Evolutionary conservation across 441 rosid species (phyloP), one percentile per base, ranked within the genome.

Genomic region (Jatropha multifida): DNA sequence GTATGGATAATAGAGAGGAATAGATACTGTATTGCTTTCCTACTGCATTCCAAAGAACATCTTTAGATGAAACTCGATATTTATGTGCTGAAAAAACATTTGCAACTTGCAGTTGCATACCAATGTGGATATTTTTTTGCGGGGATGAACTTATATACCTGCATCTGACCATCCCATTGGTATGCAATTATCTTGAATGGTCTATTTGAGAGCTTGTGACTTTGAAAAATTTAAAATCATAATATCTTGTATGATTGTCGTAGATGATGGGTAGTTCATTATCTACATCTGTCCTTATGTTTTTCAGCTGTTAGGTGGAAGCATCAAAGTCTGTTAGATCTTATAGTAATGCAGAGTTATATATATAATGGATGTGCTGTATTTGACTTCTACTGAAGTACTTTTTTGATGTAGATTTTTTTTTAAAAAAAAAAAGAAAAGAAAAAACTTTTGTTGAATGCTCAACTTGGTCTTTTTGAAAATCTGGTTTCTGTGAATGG

Each of bases 11-110:
- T 14, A 74, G 81, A 71, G 84, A 79, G 74, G 72, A 77, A 68
- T 81, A 73, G 61, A 71, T 77, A 20, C 32, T 72, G 54, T 69
- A 26, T 79, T 76, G 26, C 76, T 79, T 79, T 74, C 67, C 59
- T 79, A 75, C 60, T 79, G 83, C 87, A 65, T 78, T 75, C 71
- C 74, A 79, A 72, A 69, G 78, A 84, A 82, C 74, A 51, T 72
- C 58, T 64, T 62, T 73, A 46, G 72, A 66, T 79, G 69, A 71
- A 64, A 59, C 79, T 84, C 72, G 71, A 54, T 77, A 74, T 85
- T 69, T 69, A 69, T 83, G 82, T 83, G 90, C 82, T 83, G 58
- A 26, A 78, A 75, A 4, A 76, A 75, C 75, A 63, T 70, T 69
- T 54, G 56, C 73, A 81, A 75, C 78, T 76, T 55, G 70, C 70